Conservation (phyloP, 2,329 filamentous ascomycete genomes). For the Harringtonia aguacate region DNA sequence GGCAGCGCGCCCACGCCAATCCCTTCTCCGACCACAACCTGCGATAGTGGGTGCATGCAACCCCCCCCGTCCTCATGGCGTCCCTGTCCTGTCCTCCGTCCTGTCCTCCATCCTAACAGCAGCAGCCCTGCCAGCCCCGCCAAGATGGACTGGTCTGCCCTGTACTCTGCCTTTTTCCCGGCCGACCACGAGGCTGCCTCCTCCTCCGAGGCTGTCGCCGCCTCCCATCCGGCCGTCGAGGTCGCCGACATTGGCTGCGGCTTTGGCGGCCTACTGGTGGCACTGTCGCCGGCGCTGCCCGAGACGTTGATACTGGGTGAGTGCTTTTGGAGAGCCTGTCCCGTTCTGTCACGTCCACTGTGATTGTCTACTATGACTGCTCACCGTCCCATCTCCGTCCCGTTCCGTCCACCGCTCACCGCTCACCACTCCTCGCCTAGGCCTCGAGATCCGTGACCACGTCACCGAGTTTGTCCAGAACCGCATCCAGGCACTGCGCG, state of each 20-base stretch:
- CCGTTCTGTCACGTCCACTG: too few species aligned
- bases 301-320: conserved; percentile 72
- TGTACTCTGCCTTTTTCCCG: conserved; percentile 64
- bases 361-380: background rate
- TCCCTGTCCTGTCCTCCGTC: background rate
- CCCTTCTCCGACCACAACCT: conserved; percentile 92
- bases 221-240: conserved; percentile 62
- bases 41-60: conserved; percentile 49
- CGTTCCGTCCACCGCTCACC: conserved; percentile 10
- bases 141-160: conserved; percentile 82
- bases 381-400: background rate
- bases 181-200: too few species aligned
- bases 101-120: background rate
- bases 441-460: conserved; percentile 84
- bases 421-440: too few species aligned
- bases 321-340: too few species aligned
- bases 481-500: conserved; percentile 70
- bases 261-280: conserved; percentile 84
- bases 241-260: conserved; percentile 96
- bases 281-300: conserved; percentile 70
- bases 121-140: conserved; percentile 64
- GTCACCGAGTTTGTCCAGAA: conserved; percentile 88
- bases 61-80: background rate
- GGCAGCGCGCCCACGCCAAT: conserved; percentile 94
- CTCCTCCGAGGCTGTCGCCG: too few species aligned